Percentiles rank a stretch among this genome's conserved stretches.
phyloP scores from a whole-genome alignment of 768 basidiomycete species.

The Suillus cothurnatus region DNA sequence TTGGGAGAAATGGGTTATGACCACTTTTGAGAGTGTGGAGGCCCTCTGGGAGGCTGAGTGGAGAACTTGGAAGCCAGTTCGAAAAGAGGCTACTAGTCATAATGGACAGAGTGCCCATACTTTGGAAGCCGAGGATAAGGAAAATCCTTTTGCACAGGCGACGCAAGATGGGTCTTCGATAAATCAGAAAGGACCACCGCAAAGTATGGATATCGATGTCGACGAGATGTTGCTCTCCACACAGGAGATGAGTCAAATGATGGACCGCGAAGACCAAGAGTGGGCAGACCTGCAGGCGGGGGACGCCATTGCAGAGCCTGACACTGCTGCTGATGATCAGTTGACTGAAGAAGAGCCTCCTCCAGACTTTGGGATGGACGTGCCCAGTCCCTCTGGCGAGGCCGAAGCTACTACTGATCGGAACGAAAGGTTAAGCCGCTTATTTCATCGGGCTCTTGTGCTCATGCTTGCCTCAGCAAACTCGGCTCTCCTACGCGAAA shows the following conservation, averaged over 20 bases:
- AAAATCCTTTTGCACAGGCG: constrained; percentile 28
- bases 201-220: constrained; percentile 29
- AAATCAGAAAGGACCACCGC: constrained; percentile 1
- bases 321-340: constrained; percentile 10
- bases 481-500: not conserved
- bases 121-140: constrained; percentile 11
- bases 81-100: constrained; percentile 9
- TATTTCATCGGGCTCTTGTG: not conserved
- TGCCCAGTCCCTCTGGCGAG: not conserved
- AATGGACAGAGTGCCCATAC: constrained; percentile 30
- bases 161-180: constrained; percentile 21
- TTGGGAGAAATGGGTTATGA: constrained; percentile 82
- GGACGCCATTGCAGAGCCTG: constrained; percentile 19
- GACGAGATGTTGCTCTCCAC: constrained; percentile 34
- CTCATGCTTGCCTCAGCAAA: not conserved
- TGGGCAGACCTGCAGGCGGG: constrained; percentile 18
- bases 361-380: not conserved
- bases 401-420: not conserved
- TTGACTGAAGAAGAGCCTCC: constrained; percentile 10
- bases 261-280: constrained; percentile 22
- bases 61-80: constrained; percentile 57
- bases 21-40: constrained; percentile 88
- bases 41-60: constrained; percentile 75
- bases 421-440: not conserved
- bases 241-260: constrained; percentile 35